A percentile compares a stretch with the other conserved stretches of the same genome.
These are phyloP conservation scores for Cucurbita ficifolia DNA, from an alignment of 306 rosid genomes.

Conservation along the genomic window DNA sequence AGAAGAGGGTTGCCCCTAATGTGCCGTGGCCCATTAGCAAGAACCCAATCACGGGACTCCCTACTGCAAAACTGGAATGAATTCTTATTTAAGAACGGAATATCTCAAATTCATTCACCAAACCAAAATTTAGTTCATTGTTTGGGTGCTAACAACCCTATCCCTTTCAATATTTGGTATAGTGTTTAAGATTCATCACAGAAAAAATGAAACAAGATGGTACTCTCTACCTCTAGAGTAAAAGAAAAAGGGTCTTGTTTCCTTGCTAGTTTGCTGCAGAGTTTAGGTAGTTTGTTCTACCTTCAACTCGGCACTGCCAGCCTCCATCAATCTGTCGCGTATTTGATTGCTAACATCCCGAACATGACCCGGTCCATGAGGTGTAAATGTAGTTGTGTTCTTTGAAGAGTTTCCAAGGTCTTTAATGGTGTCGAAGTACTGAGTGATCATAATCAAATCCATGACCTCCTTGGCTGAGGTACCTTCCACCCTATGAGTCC, in stretches of 20 bases:
- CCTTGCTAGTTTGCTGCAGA: background rate
- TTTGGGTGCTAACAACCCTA: too few relatives aligned
- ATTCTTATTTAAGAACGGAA: too few relatives aligned
- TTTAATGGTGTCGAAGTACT: conserved; percentile 87
- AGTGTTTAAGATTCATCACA: background rate
- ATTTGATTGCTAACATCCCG: conserved; percentile 65
- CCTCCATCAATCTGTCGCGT: conserved; percentile 81
- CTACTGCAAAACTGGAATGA: too few relatives aligned
- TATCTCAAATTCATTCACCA: too few relatives aligned
- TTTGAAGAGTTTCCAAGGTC: conserved; percentile 83
- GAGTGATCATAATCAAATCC: conserved; percentile 93
- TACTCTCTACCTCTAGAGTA: background rate
- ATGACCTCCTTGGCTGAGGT: conserved; percentile 78
- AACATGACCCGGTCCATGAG: conserved; percentile 94
- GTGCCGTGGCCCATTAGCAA: too few relatives aligned
- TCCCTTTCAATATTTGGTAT: too few relatives aligned
- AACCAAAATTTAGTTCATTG: too few relatives aligned
- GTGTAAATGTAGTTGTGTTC: conserved; percentile 75
- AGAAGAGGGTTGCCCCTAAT: too few relatives aligned
- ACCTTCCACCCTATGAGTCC: conserved; percentile 46
- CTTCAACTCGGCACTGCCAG: conserved; percentile 27
- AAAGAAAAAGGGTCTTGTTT: background rate
- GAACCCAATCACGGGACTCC: too few relatives aligned
- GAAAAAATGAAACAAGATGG: background rate
- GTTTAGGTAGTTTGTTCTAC: background rate